Conservation (phyloP, 2,329 filamentous ascomycete species). For the Aspergillus sp. region DNA sequence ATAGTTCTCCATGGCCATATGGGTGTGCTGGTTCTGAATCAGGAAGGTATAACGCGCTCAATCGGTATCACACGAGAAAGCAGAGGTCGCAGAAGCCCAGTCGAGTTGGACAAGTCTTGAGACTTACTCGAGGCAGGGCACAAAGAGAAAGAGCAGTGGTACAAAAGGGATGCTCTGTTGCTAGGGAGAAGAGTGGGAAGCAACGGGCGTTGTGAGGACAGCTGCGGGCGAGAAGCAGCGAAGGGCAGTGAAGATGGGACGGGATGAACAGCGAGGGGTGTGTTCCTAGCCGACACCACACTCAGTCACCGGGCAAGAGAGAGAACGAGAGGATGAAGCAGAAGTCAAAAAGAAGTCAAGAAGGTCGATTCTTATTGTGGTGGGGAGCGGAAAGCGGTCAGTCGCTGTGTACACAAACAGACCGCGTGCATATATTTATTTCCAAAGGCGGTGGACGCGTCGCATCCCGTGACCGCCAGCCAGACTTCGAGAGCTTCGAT, state of each 20-base stretch:
- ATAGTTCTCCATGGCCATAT: constrained; percentile 72
- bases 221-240: constrained; percentile 8
- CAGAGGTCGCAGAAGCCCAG: no score
- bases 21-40: constrained; percentile 2
- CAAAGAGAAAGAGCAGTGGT: constrained; percentile 1
- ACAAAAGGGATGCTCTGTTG: constrained; percentile 10
- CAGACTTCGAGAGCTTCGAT: no score
- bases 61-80: no score
- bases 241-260: constrained; percentile 3
- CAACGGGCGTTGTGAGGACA: constrained; percentile 5
- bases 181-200: constrained; percentile 12
- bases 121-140: constrained; percentile 8
- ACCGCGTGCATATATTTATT: constrained; percentile 19
- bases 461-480: constrained; percentile 5
- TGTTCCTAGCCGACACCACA: no score
- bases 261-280: constrained; percentile 3
- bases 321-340: neutral
- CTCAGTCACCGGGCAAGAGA: constrained; percentile 2
- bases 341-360: neutral
- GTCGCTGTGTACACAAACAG: constrained; percentile 26
- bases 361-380: constrained; percentile 16
- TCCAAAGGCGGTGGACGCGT: constrained; percentile 23
- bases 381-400: constrained; percentile 37
- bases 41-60: no score
- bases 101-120: constrained; percentile 4